Percentiles rank a stretch among this genome's conserved stretches.
Conservation (phyloP, 2,329 filamentous ascomycete genomes). For the Fusarium acutatum region DNA sequence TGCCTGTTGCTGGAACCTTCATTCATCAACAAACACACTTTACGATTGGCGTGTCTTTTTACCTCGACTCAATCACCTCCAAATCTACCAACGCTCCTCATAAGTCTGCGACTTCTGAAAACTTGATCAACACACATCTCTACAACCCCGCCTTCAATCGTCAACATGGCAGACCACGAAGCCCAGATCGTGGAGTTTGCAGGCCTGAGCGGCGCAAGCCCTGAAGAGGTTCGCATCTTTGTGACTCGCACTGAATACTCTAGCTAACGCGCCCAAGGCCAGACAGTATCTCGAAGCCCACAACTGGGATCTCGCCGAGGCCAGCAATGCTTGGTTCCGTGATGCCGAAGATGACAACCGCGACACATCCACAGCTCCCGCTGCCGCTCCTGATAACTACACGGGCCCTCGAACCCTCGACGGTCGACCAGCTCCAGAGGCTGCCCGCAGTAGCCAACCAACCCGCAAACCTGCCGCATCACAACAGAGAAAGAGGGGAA, state of each 20-base stretch:
- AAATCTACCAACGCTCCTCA: neutral
- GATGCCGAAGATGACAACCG: constrained; percentile 59
- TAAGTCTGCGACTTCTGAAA: neutral
- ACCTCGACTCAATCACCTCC: too few species aligned
- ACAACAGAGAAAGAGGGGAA: constrained; percentile 65
- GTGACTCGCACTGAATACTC: too few species aligned
- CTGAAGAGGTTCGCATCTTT: constrained; percentile 37
- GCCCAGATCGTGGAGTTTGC: constrained; percentile 43
- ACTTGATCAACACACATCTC: neutral
- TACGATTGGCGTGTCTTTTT: neutral
- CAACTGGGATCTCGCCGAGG: constrained; percentile 72
- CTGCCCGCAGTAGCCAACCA: constrained; percentile 42
- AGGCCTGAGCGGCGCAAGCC: constrained; percentile 39
- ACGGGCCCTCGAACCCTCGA: constrained; percentile 71
- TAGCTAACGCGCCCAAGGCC: constrained; percentile 58
- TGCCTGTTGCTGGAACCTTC: constrained; percentile 23
- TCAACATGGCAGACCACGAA: constrained; percentile 45
- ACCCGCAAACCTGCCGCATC: constrained; percentile 48
- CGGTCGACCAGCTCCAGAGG: constrained; percentile 64
- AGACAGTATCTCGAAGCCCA: constrained; percentile 70
- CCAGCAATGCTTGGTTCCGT: constrained; percentile 69
- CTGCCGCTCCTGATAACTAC: constrained; percentile 52
- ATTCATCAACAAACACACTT: constrained; percentile 3
- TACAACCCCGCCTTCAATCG: constrained; percentile 36
- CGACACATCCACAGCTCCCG: constrained; percentile 52